These are phyloP conservation scores for Pseudoturritis turrita DNA, from an alignment of 345 rosid genomes.

Conservation along the genomic window DNA sequence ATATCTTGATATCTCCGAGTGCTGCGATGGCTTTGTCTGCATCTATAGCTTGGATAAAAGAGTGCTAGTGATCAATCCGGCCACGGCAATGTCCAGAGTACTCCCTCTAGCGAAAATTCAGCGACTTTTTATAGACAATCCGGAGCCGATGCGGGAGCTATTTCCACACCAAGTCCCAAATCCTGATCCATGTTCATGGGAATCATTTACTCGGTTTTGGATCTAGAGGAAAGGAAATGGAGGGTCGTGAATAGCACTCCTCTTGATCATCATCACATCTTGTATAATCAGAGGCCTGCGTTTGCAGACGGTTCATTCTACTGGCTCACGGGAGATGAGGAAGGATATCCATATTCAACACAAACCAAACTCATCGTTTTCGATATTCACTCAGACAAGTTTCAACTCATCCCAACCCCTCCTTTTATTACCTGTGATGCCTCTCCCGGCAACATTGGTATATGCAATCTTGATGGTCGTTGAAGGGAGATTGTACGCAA, in stretches of 20 bases:
- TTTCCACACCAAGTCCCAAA: not conserved
- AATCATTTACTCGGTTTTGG: not conserved
- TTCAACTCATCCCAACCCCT: too few relatives aligned
- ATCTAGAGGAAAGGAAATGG: not conserved
- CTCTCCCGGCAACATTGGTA: too few relatives aligned
- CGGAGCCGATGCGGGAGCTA: not conserved
- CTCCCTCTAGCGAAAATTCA: conserved; percentile 1
- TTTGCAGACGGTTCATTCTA: conserved; percentile 13
- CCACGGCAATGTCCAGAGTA: not conserved
- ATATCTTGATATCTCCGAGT: not conserved
- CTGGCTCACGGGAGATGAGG: conserved; percentile 2
- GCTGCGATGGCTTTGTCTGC: conserved; percentile 9
- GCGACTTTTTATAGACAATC: not conserved
- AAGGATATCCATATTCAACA: not conserved
- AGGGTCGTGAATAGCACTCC: not conserved
- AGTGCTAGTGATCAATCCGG: not conserved
- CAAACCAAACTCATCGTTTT: too few relatives aligned
- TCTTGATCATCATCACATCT: not conserved
- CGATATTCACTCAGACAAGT: too few relatives aligned
- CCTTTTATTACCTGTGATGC: too few relatives aligned
- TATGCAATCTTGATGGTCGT: too few relatives aligned
- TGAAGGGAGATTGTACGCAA: too few relatives aligned
- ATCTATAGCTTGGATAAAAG: not conserved
- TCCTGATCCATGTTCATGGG: not conserved
- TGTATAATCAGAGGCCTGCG: not conserved